A percentile compares a stretch with the other conserved stretches of the same genome.
These are phyloP conservation scores for Xylaria multiplex DNA, from an alignment of 2,329 filamentous ascomycete genomes.

Conservation along the genomic window DNA sequence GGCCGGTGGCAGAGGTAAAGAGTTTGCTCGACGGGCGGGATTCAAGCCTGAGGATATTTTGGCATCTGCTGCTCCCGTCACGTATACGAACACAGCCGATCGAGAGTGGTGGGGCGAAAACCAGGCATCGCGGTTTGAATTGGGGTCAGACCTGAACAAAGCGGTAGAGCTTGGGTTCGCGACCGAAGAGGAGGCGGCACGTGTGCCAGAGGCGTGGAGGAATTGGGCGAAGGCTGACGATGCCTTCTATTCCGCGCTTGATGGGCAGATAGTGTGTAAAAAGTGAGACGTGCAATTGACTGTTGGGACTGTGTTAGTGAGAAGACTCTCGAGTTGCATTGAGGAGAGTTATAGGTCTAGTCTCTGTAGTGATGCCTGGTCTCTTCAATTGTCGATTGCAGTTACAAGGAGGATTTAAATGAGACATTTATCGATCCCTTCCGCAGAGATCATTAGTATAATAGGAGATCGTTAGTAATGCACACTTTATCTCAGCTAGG, in stretches of 20 bases:
- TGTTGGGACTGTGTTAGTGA: background rate
- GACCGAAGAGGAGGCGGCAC: conserved; percentile 20
- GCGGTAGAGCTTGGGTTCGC: conserved; percentile 33
- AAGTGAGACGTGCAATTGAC: conserved; percentile 17
- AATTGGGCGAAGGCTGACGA: conserved; percentile 27
- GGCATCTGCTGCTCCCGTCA: conserved; percentile 27
- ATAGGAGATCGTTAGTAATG: too few relatives aligned
- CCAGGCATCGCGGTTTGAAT: conserved; percentile 30
- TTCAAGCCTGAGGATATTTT: conserved; percentile 26
- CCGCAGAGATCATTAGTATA: background rate
- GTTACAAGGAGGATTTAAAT: too few relatives aligned
- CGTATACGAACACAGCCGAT: conserved; percentile 16
- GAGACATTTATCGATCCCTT: background rate
- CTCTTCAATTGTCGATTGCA: background rate
- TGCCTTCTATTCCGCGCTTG: conserved; percentile 28
- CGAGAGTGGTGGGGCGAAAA: conserved; percentile 29
- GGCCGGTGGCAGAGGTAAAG: conserved; percentile 27
- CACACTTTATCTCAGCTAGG: background rate
- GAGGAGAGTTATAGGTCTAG: too few relatives aligned
- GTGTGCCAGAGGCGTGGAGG: conserved; percentile 33
- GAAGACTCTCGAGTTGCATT: background rate
- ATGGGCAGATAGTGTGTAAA: conserved; percentile 35
- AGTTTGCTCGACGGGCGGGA: conserved; percentile 36
- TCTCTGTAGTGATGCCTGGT: background rate
- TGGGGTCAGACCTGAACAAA: conserved; percentile 7